Evolutionary conservation across 495 filamentous ascomycete genomes (phyloP), one percentile per base, ranked within the genome.

Genomic region (Aspergillus baeticus): DNA sequence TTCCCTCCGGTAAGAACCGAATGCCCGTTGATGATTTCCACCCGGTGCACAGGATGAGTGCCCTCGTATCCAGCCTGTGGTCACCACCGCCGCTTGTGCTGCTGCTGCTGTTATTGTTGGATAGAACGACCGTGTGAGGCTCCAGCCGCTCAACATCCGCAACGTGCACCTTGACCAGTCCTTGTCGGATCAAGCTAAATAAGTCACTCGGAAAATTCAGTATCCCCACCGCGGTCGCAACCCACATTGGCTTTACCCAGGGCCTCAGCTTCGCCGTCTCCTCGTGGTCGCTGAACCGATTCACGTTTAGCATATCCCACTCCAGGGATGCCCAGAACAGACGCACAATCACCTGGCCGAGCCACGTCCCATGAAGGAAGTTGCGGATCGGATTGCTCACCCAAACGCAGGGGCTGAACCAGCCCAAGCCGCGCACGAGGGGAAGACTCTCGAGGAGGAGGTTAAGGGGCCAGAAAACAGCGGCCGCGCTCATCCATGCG

Each of bases 41-140:
- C n/a, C 86, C 86, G 0, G 85, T 91, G 77, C 78, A 62, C 81
- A 88, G 22, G 52, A 90, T 78, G 11, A 94, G 69, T 36, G 89
- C 88, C 0, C 83, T 62, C 5, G 72, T 57, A 8, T 42, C 20
- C 1, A 50, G 5, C n/a, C 4, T 35, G 10, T 35, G 23, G 3
- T 7, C 17, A 17, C 8, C 4, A 29, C 8, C 3, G 8, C 4
- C 26, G 4, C 26, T 29, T 8, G 26, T 8, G 26, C 26, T n/a
- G 26, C 8, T 8, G 4, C 3, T 3, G 8, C 26, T 29, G 26
- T 29, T 8, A 4, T 18, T 18, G 10, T 33, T 49, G 15, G 48
- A 51, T 1, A 51, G 31, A 29, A 7, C 8, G 2, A 51, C 34
- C 0, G 11, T 39, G 0, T 31, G 6, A 17, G 11, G 21, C 17